Evolutionary conservation across 1,284 basidiomycete genomes (phyloP).

Genomic region (Hemileia vastatrix): DNA sequence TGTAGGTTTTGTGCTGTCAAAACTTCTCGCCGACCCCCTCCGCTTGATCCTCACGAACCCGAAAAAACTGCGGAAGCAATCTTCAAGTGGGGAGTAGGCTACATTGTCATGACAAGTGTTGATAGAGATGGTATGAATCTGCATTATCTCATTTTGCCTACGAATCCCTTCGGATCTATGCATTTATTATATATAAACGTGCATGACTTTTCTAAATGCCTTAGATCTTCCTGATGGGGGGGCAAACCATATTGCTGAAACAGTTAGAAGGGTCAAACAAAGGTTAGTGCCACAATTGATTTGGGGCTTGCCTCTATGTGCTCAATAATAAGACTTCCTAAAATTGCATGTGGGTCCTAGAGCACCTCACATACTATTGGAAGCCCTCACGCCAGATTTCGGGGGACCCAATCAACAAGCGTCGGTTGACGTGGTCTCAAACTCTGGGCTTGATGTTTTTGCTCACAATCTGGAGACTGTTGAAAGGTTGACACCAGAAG

Average conservation of each 20-base stretch:
- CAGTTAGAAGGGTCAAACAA: conserved; percentile 87
- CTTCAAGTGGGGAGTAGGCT: conserved; percentile 93
- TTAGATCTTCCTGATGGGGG: conserved; percentile 85
- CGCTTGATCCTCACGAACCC: conserved; percentile 90
- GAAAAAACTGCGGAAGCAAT: conserved; percentile 98
- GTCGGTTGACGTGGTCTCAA: conserved; percentile 68
- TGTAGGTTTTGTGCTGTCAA: conserved; percentile 98
- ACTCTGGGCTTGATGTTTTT: conserved; percentile 90
- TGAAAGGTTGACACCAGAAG: conserved; percentile 83
- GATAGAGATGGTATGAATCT: conserved; percentile 74
- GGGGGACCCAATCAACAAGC: conserved; percentile 59
- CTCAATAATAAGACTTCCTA: neutral
- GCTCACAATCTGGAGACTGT: conserved; percentile 97
- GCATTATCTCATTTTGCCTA: neutral
- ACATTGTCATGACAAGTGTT: conserved; percentile 94
- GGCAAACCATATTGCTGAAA: conserved; percentile 84
- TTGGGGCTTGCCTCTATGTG: too few relatives aligned
- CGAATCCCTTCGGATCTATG: neutral
- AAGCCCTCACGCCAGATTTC: conserved; percentile 95
- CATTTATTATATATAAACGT: neutral
- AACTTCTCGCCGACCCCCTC: conserved; percentile 76
- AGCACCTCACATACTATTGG: conserved; percentile 88
- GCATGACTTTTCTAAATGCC: neutral
- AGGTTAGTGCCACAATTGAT: conserved; percentile 53
- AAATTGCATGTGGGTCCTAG: conserved; percentile 48